Evolutionary conservation across 768 basidiomycete genomes (phyloP).

Genomic region (Candolleomyces eurysporus): DNA sequence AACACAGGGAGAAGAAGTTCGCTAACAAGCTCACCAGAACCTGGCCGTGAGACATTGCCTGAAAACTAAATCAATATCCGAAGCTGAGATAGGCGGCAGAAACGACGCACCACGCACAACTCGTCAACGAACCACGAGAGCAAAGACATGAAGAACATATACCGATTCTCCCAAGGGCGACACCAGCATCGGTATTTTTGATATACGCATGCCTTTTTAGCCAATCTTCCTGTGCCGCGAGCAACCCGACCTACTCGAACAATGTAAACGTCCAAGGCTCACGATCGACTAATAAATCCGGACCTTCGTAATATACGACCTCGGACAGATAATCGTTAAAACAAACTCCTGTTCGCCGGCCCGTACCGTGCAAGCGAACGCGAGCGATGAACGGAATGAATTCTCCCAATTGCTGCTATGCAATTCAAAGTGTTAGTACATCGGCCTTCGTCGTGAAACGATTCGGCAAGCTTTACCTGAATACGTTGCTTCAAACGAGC

Average conservation of each 20-base stretch:
- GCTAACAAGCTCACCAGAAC: conserved; percentile 84
- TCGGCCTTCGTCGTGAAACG: too few species aligned
- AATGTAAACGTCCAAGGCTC: neutral
- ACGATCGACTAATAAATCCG: conserved; percentile 8
- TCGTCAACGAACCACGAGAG: conserved; percentile 10
- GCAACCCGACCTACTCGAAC: conserved; percentile 70
- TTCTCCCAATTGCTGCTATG: too few species aligned
- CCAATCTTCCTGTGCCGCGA: conserved; percentile 80
- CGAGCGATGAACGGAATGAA: too few species aligned
- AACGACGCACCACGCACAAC: conserved; percentile 29
- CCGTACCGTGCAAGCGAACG: too few species aligned
- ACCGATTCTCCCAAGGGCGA: conserved; percentile 84
- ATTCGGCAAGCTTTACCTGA: too few species aligned
- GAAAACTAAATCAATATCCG: conserved; percentile 17
- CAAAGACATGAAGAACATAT: neutral
- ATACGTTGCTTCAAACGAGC: too few species aligned
- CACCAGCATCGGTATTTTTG: conserved; percentile 69
- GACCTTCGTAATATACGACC: conserved; percentile 88
- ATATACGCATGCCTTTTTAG: conserved; percentile 87
- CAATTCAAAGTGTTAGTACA: too few species aligned
- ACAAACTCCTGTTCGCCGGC: too few species aligned
- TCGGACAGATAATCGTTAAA: too few species aligned
- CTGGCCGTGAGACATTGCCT: conserved; percentile 82
- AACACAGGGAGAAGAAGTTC: conserved; percentile 11
- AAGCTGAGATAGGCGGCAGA: neutral